Base-by-base conservation (phyloP, 169 alveolate species). In the Eimeria necatrix region DNA sequence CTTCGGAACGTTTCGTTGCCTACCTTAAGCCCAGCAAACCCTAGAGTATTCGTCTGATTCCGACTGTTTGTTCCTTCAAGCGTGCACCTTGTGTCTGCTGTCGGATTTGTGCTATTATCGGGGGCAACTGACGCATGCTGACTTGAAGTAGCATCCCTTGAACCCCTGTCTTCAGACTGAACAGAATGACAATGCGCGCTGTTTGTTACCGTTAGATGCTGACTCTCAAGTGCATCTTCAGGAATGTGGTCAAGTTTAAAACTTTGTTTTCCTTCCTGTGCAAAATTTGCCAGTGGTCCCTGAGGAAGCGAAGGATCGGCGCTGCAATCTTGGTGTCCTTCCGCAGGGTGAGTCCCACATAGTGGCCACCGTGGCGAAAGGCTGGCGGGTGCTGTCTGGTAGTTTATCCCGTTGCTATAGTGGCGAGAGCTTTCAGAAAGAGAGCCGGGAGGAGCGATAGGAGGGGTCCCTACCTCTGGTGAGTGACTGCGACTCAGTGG, bases 381-480 rank as follows among this genome's bases (percentile, higher is more conserved):
- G 73, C 51, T 49, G 24, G 89, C 64, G 64, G 73, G 46, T 8
- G 32, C 89, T n/a, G 56, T 49, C 91, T 81, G 91, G 51, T 73
- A 52, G 52, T 22, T 7, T 20, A 51, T 49, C 48, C 74, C 74
- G n/a, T 12, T 41, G 56, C 84, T 41, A 41, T 12, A 73, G 16
- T 12, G 49, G 24, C 64, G 22, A n/a, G 7, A 53, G 51, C 41
- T 56, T 41, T 81, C 91, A 81, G 91, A 81, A 22, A 52, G 56
- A 20, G 74, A 53, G 4, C 22, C 73, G 22, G 68, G 49, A 56
- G 41, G 20, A 7, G 73, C 51, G 9, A 52, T 52, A 4, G 61
- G 74, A 71, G 81, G 87, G 87, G 87, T 9, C 68, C 64, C 53
- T 52, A 53, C 74, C 10, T 81, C 91, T 20, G 71, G 73, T 10